phyloP scores from a whole-genome alignment of 768 basidiomycete species.

The Boletus rubropictus region DNA sequence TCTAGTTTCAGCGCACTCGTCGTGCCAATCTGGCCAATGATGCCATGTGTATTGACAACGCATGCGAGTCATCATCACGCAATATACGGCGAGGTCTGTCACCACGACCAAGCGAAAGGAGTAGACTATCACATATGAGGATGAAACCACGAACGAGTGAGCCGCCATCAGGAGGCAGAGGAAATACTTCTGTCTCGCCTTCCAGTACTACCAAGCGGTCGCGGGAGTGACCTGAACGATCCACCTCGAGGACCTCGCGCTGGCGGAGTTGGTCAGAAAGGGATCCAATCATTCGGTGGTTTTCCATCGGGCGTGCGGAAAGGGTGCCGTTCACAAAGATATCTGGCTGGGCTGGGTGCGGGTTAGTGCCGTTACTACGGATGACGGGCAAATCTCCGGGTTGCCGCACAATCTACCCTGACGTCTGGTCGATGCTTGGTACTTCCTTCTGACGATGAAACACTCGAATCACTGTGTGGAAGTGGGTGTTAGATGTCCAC shows the following conservation, averaged over 20 bases:
- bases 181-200: not conserved
- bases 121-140: not conserved
- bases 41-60: constrained; percentile 38
- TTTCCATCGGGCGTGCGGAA: not conserved
- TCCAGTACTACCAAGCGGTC: not conserved
- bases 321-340: not conserved
- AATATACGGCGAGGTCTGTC: constrained; percentile 41
- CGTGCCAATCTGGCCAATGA: constrained; percentile 28
- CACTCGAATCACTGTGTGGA: not conserved
- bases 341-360: not conserved
- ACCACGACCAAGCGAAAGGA: constrained; percentile 23
- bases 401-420: not conserved
- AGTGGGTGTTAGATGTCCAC: constrained; percentile 13
- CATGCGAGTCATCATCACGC: constrained; percentile 9
- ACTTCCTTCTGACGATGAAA: not conserved
- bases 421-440: not conserved
- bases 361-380: not conserved
- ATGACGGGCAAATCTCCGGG: not conserved
- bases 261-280: not conserved
- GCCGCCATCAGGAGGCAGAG: not conserved
- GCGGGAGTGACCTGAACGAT: not conserved
- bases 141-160: not conserved
- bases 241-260: not conserved
- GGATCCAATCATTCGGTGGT: not conserved
- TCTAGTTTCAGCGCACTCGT: constrained; percentile 14